Evolutionary conservation across 148 eudicot genomes (phyloP), one percentile per base, ranked within the genome.

Genomic region (Amaranthus hypochondriacus): DNA sequence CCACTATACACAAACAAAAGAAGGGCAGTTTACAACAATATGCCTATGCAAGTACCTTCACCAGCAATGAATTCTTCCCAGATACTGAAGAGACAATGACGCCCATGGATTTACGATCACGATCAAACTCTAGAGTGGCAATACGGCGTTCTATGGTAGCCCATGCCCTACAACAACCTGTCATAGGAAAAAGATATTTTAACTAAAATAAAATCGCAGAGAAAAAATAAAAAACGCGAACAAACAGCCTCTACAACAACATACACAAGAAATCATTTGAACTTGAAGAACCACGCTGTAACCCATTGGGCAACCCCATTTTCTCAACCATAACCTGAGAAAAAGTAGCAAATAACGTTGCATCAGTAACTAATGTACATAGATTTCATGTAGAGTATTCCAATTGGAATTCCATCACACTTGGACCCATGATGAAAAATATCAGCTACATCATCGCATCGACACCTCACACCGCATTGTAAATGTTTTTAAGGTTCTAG

Each of bases 121-220:
- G 96, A 69, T 88, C 96, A 82, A 90, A 90, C 85, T 90, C 95
- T n/a, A 90, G 89, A 69, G 95, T 88, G 65, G 90, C 95, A 75
- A 90, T 85, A 46, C 95, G 88, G 55, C 66, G 62, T 62, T 78
- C 82, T 44, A 70, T 78, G 49, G 77, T 71, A 77, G 64, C 82
- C 95, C 95, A 90, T 60, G 83, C 75, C 71, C 71, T 77, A 62
- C 87, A 90, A 77, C 89, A 88, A 73, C 84, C 94, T 89, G 77
- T 55, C 58, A 39, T 48, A 48, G n/a, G 28, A 44, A 39, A 46
- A 28, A 48, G 49, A 42, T 52, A 70, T 74, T 54, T 75, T 52
- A 57, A 52, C 52, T 59, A 14, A 59, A 58, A 43, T 11, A 5
- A 49, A 9, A 78, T 71, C 51, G 7, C 48, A 68, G 64, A 39